These are phyloP conservation scores for Candida freyschussii DNA, from an alignment of 1,139 yeast species.

Conservation along the genomic window DNA sequence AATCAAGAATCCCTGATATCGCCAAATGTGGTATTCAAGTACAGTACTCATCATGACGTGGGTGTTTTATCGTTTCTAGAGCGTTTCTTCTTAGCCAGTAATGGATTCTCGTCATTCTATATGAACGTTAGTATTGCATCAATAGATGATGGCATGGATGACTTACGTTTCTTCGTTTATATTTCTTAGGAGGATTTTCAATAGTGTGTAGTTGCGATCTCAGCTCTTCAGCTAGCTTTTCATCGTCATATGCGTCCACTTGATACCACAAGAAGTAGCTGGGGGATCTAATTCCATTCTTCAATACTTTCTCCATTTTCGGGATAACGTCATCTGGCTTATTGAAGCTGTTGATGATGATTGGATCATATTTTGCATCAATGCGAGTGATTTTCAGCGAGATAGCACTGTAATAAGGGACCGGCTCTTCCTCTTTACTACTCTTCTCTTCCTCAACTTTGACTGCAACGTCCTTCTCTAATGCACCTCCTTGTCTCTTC, in stretches of 20 bases:
- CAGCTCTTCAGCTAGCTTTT: slow-evolving; percentile 34
- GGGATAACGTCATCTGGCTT: slow-evolving; percentile 50
- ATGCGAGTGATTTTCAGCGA: slow-evolving; percentile 61
- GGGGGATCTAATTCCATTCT: slow-evolving; percentile 55
- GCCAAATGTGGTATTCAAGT: slow-evolving; percentile 20
- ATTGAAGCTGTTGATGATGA: slow-evolving; percentile 65
- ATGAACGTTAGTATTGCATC: slow-evolving; percentile 4
- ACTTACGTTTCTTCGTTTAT: slow-evolving; percentile 28
- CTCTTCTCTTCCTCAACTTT: slow-evolving; percentile 17
- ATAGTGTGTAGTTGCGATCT: slow-evolving; percentile 32
- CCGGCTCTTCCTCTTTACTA: slow-evolving; percentile 28
- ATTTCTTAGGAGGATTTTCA: slow-evolving; percentile 36
- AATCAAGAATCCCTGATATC: slow-evolving; percentile 16
- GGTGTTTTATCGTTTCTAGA: slow-evolving; percentile 30
- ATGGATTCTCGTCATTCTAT: slow-evolving; percentile 9
- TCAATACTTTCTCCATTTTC: slow-evolving; percentile 58
- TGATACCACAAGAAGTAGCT: slow-evolving; percentile 78
- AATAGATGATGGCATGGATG: background rate
- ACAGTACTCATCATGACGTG: slow-evolving; percentile 21
- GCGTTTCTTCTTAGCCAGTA: slow-evolving; percentile 20
- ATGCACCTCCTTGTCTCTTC: slow-evolving; percentile 25
- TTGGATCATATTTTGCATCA: slow-evolving; percentile 62
- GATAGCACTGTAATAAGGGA: slow-evolving; percentile 53
- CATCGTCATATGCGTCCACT: slow-evolving; percentile 75
- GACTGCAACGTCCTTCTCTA: slow-evolving; percentile 2